A percentile compares a stretch with the other conserved stretches of the same genome.
Evolutionary conservation across 257 asterid species (phyloP).

Genomic region (Marsdenia floribunda): DNA sequence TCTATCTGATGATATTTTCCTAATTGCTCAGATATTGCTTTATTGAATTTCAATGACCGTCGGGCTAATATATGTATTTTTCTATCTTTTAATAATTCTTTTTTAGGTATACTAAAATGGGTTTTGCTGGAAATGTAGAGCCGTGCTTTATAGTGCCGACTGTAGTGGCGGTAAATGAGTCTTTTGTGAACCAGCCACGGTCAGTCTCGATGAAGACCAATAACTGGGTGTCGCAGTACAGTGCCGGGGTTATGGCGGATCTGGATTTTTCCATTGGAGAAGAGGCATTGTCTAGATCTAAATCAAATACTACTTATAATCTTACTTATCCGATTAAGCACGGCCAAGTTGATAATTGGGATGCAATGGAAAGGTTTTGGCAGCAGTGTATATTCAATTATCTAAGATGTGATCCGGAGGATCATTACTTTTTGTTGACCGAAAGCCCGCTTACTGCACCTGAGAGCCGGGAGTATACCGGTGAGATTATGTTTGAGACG

Average conservation of each 20-base stretch:
- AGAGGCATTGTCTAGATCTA: conserved; percentile 76
- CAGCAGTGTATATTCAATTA: conserved; percentile 87
- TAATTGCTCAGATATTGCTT: conserved; percentile 18
- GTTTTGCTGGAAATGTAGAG: conserved; percentile 96
- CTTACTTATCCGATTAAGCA: conserved; percentile 77
- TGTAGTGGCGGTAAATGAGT: conserved; percentile 71
- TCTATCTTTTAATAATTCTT: neutral
- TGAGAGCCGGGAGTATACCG: conserved; percentile 85
- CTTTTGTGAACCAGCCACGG: conserved; percentile 72
- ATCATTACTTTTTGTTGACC: conserved; percentile 85
- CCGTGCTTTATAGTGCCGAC: conserved; percentile 85
- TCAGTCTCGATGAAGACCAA: conserved; percentile 50
- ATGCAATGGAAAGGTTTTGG: conserved; percentile 97
- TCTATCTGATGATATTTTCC: neutral
- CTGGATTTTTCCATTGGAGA: conserved; percentile 86
- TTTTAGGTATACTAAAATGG: conserved; percentile 82
- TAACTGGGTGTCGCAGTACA: conserved; percentile 77
- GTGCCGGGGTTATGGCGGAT: conserved; percentile 99
- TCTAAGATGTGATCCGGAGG: conserved; percentile 92
- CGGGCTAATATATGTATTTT: neutral
- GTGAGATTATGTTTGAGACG: conserved; percentile 97
- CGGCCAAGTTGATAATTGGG: conserved; percentile 95
- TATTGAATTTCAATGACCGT: conserved; percentile 25
- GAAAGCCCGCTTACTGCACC: conserved; percentile 98
- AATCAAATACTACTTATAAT: conserved; percentile 49